phyloP scores from a whole-genome alignment of 2,329 filamentous ascomycete genomes.

The Ophiosphaerella korrae region DNA sequence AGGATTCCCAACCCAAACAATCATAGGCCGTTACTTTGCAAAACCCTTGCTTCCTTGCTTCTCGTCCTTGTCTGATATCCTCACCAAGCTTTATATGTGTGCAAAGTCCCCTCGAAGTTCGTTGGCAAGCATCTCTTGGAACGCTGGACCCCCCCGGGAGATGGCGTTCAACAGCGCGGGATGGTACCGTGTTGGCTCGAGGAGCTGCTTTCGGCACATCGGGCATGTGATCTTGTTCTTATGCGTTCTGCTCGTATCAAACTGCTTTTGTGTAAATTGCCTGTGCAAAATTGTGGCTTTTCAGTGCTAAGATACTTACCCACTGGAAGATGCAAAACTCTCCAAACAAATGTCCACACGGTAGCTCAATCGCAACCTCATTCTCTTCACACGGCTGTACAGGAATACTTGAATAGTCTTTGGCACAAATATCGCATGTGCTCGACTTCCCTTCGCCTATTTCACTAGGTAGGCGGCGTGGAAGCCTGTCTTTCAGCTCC shows the following conservation, averaged over 20 bases:
- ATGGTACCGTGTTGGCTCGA: constrained; percentile 25
- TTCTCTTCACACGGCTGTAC: constrained; percentile 37
- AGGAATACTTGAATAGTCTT: constrained; percentile 37
- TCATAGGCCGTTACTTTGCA: not conserved
- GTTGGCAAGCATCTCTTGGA: constrained; percentile 21
- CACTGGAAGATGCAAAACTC: constrained; percentile 44
- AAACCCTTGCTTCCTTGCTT: not conserved
- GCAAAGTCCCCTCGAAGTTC: constrained; percentile 25
- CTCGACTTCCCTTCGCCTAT: constrained; percentile 30
- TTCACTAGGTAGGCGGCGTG: constrained; percentile 30
- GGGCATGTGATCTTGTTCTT: constrained; percentile 47
- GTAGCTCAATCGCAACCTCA: constrained; percentile 41
- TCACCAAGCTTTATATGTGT: constrained; percentile 8
- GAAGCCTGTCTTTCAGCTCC: constrained; percentile 34
- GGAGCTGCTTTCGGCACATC: constrained; percentile 43
- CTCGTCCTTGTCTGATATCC: not conserved
- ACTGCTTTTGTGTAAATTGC: constrained; percentile 11
- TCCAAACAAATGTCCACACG: constrained; percentile 44
- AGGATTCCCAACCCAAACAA: no score
- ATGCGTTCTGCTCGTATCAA: constrained; percentile 42
- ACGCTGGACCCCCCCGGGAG: constrained; percentile 14
- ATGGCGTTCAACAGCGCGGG: constrained; percentile 14
- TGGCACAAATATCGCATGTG: constrained; percentile 44
- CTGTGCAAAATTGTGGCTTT: no score
- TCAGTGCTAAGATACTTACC: constrained; percentile 17